phyloP scores from a whole-genome alignment of 768 basidiomycete species.

The Podaxis rugospora region DNA sequence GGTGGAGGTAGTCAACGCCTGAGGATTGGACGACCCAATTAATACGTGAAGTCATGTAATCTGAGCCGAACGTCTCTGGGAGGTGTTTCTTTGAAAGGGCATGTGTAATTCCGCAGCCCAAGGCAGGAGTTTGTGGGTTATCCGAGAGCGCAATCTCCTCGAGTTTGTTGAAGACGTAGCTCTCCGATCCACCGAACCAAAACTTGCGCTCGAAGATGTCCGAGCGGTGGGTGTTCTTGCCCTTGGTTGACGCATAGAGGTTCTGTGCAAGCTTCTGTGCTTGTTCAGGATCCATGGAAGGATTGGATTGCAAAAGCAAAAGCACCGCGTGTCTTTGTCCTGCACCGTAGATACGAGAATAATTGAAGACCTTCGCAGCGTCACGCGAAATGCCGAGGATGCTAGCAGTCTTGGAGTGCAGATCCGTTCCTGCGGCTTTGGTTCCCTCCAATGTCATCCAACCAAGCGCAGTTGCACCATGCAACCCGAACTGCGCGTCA shows the following conservation, averaged over 20 bases:
- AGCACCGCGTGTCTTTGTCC: conserved; percentile 92
- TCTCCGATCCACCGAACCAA: conserved; percentile 97
- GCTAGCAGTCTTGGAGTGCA: conserved; percentile 93
- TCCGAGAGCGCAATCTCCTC: conserved; percentile 91
- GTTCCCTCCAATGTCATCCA: conserved; percentile 99
- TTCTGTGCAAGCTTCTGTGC: conserved; percentile 80
- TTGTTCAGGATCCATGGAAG: conserved; percentile 70
- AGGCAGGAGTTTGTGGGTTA: conserved; percentile 84
- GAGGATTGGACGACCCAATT: conserved; percentile 99
- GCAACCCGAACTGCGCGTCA: conserved; percentile 94
- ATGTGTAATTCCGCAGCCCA: conserved; percentile 91
- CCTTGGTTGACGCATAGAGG: conserved; percentile 91
- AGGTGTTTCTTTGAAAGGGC: conserved; percentile 91
- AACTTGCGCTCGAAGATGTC: conserved; percentile 80
- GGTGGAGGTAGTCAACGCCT: conserved; percentile 96
- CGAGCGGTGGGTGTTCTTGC: conserved; percentile 73
- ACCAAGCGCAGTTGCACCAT: conserved; percentile 94
- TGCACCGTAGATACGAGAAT: conserved; percentile 98
- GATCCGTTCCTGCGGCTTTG: conserved; percentile 89
- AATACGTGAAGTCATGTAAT: conserved; percentile 94
- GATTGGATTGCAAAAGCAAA: conserved; percentile 80
- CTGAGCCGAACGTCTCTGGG: conserved; percentile 71
- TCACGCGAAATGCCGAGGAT: conserved; percentile 93
- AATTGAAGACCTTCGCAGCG: conserved; percentile 98
- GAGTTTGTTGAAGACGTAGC: conserved; percentile 95